phyloP scores from a whole-genome alignment of 225 moss, liverwort and hornwort species.

The Antitrichia curtipendula region DNA sequence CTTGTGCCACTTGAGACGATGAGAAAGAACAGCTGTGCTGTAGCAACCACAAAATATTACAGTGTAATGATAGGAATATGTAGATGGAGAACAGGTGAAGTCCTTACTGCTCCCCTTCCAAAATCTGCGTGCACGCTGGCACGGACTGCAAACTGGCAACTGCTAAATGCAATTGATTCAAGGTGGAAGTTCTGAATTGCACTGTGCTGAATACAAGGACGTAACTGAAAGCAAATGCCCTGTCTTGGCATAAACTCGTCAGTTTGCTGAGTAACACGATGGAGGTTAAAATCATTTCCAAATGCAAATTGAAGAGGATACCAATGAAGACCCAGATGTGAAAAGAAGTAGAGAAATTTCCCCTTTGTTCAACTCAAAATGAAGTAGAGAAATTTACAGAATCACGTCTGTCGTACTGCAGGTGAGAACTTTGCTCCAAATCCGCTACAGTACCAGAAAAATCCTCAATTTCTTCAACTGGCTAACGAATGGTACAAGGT shows the following conservation, averaged over 20 bases:
- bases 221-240: background rate
- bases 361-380: background rate
- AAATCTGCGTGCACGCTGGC: background rate
- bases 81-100: background rate
- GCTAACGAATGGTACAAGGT: background rate
- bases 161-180: background rate
- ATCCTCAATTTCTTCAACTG: background rate
- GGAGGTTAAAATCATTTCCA: background rate
- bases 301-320: background rate
- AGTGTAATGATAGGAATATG: background rate
- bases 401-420: background rate
- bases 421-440: background rate
- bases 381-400: background rate
- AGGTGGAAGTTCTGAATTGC: background rate
- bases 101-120: background rate
- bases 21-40: background rate
- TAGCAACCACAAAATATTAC: background rate
- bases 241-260: background rate
- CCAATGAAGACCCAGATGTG: background rate
- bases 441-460: background rate
- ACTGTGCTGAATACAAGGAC: too few relatives aligned
- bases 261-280: too few relatives aligned
- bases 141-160: background rate
- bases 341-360: background rate
- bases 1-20: background rate